Evolutionary conservation across 139 green algal genomes (phyloP).

Genomic region (Volvox africanus): DNA sequence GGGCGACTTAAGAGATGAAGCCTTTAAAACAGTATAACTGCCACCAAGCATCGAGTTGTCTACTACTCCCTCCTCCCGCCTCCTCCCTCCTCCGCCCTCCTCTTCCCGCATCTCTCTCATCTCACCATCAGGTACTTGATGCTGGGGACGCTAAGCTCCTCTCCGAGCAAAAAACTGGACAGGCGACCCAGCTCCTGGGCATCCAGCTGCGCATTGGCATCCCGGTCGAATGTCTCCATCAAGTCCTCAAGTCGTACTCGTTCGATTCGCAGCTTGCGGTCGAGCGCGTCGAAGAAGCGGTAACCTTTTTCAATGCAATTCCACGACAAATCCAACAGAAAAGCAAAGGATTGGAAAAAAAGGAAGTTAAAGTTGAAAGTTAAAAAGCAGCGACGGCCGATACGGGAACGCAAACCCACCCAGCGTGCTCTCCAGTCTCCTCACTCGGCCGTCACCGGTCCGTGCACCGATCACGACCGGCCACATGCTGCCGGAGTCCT

Average conservation of each 20-base stretch:
- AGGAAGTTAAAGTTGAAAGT: too few relatives aligned
- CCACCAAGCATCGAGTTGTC: too few relatives aligned
- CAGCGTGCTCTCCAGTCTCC: conserved; percentile 28
- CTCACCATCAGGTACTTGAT: conserved; percentile 45
- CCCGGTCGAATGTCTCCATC: conserved; percentile 44
- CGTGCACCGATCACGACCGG: conserved; percentile 40
- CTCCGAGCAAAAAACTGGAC: conserved; percentile 19
- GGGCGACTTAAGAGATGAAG: too few relatives aligned
- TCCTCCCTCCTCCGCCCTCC: not conserved
- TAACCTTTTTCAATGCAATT: not conserved
- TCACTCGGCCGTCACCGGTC: not conserved
- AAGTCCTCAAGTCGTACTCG: conserved; percentile 50
- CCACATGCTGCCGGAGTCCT: not conserved
- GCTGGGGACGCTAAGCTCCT: not conserved
- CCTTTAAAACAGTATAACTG: too few relatives aligned
- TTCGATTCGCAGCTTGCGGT: conserved; percentile 52
- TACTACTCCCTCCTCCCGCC: not conserved
- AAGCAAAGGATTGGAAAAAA: too few relatives aligned
- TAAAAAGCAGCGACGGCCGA: too few relatives aligned
- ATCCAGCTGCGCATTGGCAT: conserved; percentile 47
- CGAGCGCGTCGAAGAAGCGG: conserved; percentile 59
- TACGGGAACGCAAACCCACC: conserved; percentile 1
- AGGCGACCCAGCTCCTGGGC: conserved; percentile 44
- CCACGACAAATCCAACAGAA: too few relatives aligned
- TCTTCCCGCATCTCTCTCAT: not conserved